Evolutionary conservation across 1,284 basidiomycete species (phyloP).

Genomic region (Austroboletus niveus): DNA sequence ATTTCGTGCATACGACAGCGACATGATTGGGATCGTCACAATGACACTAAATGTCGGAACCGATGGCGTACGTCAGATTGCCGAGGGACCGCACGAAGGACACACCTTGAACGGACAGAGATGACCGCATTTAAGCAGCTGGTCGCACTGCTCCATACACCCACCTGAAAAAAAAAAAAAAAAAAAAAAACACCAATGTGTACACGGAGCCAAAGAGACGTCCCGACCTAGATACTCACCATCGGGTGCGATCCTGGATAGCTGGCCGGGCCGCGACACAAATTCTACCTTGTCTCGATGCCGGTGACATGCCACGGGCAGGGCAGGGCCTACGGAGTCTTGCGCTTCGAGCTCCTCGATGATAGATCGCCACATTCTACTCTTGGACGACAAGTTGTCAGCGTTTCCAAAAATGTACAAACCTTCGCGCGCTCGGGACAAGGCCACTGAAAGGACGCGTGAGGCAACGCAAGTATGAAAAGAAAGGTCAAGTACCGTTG

Average conservation of each 20-base stretch:
- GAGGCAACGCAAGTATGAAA: background rate
- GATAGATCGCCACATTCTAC: constrained; percentile 59
- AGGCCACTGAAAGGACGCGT: constrained; percentile 47
- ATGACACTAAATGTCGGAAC: constrained; percentile 53
- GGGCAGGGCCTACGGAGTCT: constrained; percentile 47
- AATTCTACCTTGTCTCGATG: constrained; percentile 47
- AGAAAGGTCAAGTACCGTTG: constrained; percentile 40
- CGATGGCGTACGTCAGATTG: background rate
- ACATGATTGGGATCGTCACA: constrained; percentile 58
- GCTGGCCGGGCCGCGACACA: constrained; percentile 51
- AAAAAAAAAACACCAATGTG: background rate
- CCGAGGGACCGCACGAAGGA: background rate
- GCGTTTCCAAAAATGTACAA: constrained; percentile 73
- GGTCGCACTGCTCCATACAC: constrained; percentile 56
- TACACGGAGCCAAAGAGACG: background rate
- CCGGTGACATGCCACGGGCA: constrained; percentile 55
- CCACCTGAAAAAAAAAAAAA: constrained; percentile 45
- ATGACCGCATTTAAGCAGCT: constrained; percentile 68
- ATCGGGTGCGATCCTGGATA: constrained; percentile 56
- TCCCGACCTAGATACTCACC: constrained; percentile 33
- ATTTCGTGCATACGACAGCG: constrained; percentile 47
- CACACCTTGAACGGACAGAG: constrained; percentile 60
- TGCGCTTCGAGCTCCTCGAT: constrained; percentile 51
- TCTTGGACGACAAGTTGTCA: constrained; percentile 44
- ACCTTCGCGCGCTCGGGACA: constrained; percentile 74